Evolutionary conservation across 2,329 filamentous ascomycete genomes (phyloP).

Genomic region (Talaromyces sp.): DNA sequence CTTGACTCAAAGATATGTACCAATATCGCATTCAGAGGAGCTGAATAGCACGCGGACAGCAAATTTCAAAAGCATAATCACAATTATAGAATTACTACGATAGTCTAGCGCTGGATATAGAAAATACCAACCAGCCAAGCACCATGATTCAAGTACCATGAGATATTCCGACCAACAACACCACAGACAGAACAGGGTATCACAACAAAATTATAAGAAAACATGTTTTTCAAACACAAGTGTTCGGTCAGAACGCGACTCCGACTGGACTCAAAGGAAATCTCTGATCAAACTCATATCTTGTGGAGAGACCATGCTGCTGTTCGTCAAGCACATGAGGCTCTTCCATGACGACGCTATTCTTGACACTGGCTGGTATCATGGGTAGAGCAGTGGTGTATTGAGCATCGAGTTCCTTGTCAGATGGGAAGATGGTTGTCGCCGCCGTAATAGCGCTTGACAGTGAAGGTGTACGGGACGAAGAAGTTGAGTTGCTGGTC

Average conservation of each 20-base stretch:
- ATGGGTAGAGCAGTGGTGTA: conserved; percentile 14
- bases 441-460: conserved; percentile 27
- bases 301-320: conserved; percentile 9
- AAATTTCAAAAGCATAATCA: not conserved
- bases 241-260: conserved; percentile 22
- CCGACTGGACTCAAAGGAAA: conserved; percentile 20
- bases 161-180: not conserved
- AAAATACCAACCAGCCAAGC: not conserved
- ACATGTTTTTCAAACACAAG: not conserved
- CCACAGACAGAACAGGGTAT: conserved; percentile 10
- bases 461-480: conserved; percentile 26
- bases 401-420: conserved; percentile 24
- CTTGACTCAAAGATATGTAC: not conserved
- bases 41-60: not conserved
- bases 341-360: conserved; percentile 16
- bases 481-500: conserved; percentile 16
- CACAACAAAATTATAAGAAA: not conserved
- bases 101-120: conserved; percentile 11
- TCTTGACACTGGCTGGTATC: conserved; percentile 17
- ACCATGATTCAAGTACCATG: not conserved
- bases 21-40: not conserved
- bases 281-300: conserved; percentile 20
- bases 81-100: conserved; percentile 15
- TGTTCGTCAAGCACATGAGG: conserved; percentile 19
- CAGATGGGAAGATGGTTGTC: conserved; percentile 21